Percentiles rank a stretch among this genome's conserved stretches.
Conservation (phyloP, 257 asterid species). For the Forsythia suspensa region DNA sequence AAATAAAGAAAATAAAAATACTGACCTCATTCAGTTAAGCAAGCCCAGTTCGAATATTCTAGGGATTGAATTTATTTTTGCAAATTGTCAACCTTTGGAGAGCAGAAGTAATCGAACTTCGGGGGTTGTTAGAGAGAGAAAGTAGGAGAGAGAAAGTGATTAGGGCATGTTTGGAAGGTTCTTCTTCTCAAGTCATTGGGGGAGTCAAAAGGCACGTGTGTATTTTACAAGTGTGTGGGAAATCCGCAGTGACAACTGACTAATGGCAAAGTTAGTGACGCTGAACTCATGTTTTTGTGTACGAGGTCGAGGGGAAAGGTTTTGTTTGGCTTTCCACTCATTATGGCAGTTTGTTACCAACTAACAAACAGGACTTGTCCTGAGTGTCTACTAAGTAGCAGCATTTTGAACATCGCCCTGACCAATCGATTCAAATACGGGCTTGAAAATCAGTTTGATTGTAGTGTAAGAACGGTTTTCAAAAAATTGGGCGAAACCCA, state of each 20-base stretch:
- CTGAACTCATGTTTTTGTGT: not conserved
- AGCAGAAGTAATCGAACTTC: constrained; percentile 29
- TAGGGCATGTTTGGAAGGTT: constrained; percentile 43
- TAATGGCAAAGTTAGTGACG: not conserved
- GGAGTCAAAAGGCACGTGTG: constrained; percentile 37
- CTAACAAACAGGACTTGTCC: too few relatives aligned
- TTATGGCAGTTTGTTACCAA: not conserved
- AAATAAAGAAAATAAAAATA: not conserved
- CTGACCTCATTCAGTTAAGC: constrained; percentile 37
- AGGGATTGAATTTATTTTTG: not conserved
- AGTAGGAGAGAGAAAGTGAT: constrained; percentile 24
- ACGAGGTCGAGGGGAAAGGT: not conserved
- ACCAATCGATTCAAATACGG: too few relatives aligned
- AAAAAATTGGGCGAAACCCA: too few relatives aligned
- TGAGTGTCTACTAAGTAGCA: too few relatives aligned
- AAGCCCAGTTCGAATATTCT: not conserved
- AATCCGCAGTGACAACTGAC: not conserved
- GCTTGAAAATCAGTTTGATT: too few relatives aligned
- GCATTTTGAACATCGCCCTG: too few relatives aligned
- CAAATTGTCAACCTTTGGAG: constrained; percentile 5
- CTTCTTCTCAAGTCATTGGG: constrained; percentile 34
- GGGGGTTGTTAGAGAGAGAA: constrained; percentile 24
- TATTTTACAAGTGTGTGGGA: not conserved
- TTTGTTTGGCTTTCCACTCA: not conserved
- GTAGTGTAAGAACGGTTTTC: too few relatives aligned